Base-by-base conservation (phyloP, 2,329 filamentous ascomycete species). In the Apiospora hydei region DNA sequence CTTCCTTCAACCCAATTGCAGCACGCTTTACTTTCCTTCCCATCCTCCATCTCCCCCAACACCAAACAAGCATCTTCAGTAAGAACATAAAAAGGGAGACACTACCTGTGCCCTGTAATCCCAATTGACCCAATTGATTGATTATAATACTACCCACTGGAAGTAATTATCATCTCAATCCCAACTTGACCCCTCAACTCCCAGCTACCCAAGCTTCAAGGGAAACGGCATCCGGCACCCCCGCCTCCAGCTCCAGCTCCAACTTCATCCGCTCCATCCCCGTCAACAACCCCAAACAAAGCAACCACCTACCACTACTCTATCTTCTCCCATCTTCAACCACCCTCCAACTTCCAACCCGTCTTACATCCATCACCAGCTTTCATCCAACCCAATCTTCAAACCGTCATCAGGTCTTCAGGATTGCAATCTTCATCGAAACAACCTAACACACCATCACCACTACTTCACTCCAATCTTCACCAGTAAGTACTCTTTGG, bases 401-500 rank as follows among this genome's bases (percentile, higher is more conserved):
- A 14, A 66, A 41, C 21, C 18, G 30, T 18, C 57, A n/a, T 38
- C 53, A 61, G 16, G 18, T 61, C 30, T n/a, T 26, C 30, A 38
- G 18, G 30, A 18, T 61, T 61, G 53, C 16, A 38, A 38, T 21
- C 69, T 30, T 43, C 30, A 30, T 51, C 10, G 1, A 30, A 43
- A 24, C 30, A 14, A 30, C n/a, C 10, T 34, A 64, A 64, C 57
- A 41, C 41, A 10, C 18, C 34, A 64, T 34, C 30, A 21, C 34
- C 41, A 41, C 41, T 34, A 41, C 34, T 41, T 14, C 57, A 41
- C 57, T 64, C 34, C 57, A 41, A 41, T n/a, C 57, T 26, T 61
- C 69, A 70, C 61, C 53, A 70, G 69, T 70, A 67, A 70, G 69
- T 67, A n/a, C 44, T 30, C 21, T 49, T 67, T 38, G 10, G 24